Evolutionary conservation across 2,329 filamentous ascomycete species (phyloP).

Genomic region (Phyllosticta citrichinensis): DNA sequence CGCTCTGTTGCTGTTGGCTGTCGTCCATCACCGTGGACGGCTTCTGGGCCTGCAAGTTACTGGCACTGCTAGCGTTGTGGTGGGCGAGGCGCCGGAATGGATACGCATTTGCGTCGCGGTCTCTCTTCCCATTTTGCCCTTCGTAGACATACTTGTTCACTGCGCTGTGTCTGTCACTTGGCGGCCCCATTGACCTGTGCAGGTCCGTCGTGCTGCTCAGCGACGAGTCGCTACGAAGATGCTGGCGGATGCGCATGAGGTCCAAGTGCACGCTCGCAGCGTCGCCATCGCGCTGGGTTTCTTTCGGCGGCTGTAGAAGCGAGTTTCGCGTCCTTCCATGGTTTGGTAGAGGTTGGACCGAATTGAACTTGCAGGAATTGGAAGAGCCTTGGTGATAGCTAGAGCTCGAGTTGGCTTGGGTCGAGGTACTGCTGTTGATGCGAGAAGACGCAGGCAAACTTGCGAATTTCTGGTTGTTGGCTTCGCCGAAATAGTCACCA

Average conservation of each 20-base stretch:
- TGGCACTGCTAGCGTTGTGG: background rate
- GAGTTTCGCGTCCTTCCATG: background rate
- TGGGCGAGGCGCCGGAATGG: background rate
- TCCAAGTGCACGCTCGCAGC: conserved; percentile 26
- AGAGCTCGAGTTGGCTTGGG: background rate
- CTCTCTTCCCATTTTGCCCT: background rate
- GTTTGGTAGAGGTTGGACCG: background rate
- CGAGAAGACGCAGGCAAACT: background rate
- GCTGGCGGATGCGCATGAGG: conserved; percentile 36
- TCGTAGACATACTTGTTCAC: background rate
- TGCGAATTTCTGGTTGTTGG: background rate
- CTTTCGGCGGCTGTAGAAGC: background rate
- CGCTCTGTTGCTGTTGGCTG: background rate
- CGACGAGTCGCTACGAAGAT: conserved; percentile 28
- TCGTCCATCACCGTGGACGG: background rate
- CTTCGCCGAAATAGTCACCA: background rate
- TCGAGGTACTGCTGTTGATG: background rate
- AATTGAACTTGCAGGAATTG: background rate
- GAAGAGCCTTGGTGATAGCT: background rate
- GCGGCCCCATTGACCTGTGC: background rate
- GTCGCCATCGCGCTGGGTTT: background rate
- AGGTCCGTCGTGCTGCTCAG: background rate
- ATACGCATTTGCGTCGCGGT: background rate
- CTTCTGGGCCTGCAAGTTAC: background rate
- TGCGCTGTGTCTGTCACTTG: background rate